Evolutionary conservation across 257 asterid genomes (phyloP).

Genomic region (Leptodermis oblonga): DNA sequence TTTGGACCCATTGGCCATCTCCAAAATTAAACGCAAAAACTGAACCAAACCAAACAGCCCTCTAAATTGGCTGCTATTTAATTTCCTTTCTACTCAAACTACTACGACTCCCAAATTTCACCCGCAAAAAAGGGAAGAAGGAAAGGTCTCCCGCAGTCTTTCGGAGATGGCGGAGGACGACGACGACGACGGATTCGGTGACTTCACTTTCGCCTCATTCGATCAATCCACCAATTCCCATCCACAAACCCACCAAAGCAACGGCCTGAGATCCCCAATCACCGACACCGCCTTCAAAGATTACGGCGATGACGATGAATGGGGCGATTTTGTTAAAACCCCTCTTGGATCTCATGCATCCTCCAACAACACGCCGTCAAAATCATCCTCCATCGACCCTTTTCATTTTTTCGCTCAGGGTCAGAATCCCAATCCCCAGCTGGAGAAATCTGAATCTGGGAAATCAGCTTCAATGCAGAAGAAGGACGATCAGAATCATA

Average conservation of each 20-base stretch:
- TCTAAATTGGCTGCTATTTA: too few relatives aligned
- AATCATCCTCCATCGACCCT: constrained; percentile 32
- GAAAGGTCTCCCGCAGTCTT: not conserved
- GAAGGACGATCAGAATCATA: constrained; percentile 25
- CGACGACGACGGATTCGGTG: constrained; percentile 65
- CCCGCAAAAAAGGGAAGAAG: too few relatives aligned
- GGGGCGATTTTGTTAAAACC: constrained; percentile 76
- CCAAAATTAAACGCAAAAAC: too few relatives aligned
- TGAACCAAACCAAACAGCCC: too few relatives aligned
- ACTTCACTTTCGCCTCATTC: constrained; percentile 57
- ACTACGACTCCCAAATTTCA: too few relatives aligned
- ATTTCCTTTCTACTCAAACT: too few relatives aligned
- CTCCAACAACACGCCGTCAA: constrained; percentile 23
- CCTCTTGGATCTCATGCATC: constrained; percentile 37
- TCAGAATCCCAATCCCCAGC: constrained; percentile 14
- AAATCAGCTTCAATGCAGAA: not conserved
- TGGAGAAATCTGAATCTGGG: constrained; percentile 16
- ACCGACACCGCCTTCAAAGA: not conserved
- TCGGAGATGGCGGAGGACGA: constrained; percentile 61
- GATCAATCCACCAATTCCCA: constrained; percentile 24
- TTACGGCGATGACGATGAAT: constrained; percentile 40
- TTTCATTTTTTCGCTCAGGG: constrained; percentile 15
- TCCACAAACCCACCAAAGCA: constrained; percentile 18
- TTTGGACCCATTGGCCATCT: too few relatives aligned
- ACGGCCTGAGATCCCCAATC: constrained; percentile 19